Evolutionary conservation across 305 asterid species (phyloP).

Genomic region (Plantago lanceolata): DNA sequence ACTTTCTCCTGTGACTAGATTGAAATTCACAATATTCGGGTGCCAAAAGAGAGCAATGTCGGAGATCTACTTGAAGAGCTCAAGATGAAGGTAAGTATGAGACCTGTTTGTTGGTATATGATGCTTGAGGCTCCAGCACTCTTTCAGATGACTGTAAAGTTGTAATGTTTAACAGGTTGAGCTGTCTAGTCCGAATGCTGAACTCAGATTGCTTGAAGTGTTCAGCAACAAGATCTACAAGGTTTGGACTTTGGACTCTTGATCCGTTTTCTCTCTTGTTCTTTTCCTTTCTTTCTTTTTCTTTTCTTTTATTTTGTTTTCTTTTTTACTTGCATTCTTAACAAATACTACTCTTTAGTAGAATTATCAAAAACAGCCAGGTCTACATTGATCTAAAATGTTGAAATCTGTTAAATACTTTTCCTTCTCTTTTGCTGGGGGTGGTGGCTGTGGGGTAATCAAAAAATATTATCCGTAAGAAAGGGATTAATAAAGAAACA

Average conservation of each 20-base stretch:
- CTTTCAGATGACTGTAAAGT: neutral
- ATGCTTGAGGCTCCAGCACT: slow-evolving; percentile 5
- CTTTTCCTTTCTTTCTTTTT: too few species aligned
- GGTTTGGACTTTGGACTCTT: slow-evolving; percentile 40
- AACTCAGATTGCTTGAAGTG: slow-evolving; percentile 95
- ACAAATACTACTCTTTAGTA: too few species aligned
- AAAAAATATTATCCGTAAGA: neutral
- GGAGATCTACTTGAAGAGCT: slow-evolving; percentile 71
- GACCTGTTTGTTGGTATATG: slow-evolving; percentile 12
- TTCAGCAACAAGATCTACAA: slow-evolving; percentile 98
- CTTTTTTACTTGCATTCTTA: too few species aligned
- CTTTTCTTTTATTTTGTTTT: too few species aligned
- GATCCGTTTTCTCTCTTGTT: neutral
- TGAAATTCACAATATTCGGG: slow-evolving; percentile 49
- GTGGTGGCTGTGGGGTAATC: neutral
- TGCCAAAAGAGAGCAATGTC: slow-evolving; percentile 65
- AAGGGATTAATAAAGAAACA: neutral
- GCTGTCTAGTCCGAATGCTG: slow-evolving; percentile 88
- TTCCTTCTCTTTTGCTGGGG: neutral
- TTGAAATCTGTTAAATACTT: neutral
- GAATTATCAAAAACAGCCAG: neutral
- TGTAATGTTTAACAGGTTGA: slow-evolving; percentile 54
- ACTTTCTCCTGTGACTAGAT: slow-evolving; percentile 33
- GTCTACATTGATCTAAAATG: neutral
- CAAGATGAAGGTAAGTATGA: slow-evolving; percentile 45